Evolutionary conservation across 805 yeast species (phyloP).

Genomic region (Candida ipomoeae): DNA sequence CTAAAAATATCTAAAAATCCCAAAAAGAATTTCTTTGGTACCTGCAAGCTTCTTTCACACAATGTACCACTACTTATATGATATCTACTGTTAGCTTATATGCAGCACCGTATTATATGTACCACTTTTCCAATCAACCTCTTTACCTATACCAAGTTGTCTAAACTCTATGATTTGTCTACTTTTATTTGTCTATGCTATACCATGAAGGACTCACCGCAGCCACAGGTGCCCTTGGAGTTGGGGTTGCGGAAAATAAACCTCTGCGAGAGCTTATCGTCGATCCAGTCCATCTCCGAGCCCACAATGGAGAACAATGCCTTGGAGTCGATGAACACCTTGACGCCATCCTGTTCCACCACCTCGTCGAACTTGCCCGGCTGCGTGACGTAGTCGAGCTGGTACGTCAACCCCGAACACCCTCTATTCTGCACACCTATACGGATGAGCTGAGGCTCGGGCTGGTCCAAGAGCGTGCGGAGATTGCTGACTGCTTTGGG

Average conservation of each 20-base stretch:
- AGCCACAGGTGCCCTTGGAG: slow-evolving; percentile 96
- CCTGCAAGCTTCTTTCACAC: too few species aligned
- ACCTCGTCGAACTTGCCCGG: slow-evolving; percentile 96
- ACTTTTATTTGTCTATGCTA: background rate
- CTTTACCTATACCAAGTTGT: background rate
- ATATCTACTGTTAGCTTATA: too few species aligned
- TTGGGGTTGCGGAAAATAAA: slow-evolving; percentile 95
- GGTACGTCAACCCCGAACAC: slow-evolving; percentile 91
- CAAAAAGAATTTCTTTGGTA: too few species aligned
- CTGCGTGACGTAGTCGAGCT: slow-evolving; percentile 80
- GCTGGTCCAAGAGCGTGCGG: slow-evolving; percentile 62
- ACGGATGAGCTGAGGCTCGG: slow-evolving; percentile 84
- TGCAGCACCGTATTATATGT: too few species aligned
- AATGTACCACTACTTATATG: too few species aligned
- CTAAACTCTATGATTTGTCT: background rate
- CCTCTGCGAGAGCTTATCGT: slow-evolving; percentile 82
- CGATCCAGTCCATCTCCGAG: slow-evolving; percentile 97
- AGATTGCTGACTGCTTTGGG: slow-evolving; percentile 75
- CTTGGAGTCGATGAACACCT: slow-evolving; percentile 89
- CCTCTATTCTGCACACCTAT: slow-evolving; percentile 96
- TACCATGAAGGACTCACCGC: slow-evolving; percentile 98
- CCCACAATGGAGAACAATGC: slow-evolving; percentile 95
- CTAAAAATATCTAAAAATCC: too few species aligned
- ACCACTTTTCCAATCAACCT: too few species aligned
- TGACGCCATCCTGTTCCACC: slow-evolving; percentile 90